Conservation (phyloP, 306 rosid species). For the Dalbergia cultrata region DNA sequence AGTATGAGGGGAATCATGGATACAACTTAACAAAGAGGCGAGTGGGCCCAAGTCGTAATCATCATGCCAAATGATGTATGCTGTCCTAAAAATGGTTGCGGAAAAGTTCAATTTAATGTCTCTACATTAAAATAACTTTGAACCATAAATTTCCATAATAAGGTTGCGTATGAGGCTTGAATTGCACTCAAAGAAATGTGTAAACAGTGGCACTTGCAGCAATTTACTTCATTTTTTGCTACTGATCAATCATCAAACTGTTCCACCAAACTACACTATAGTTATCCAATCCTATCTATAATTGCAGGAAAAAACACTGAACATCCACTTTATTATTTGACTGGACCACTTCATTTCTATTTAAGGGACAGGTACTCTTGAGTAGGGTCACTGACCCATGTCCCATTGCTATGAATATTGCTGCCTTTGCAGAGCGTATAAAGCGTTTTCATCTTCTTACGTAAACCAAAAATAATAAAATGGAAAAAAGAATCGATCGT, state of each 20-base stretch:
- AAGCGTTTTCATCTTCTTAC: neutral
- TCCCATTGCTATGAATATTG: constrained; percentile 10
- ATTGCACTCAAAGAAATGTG: constrained; percentile 55
- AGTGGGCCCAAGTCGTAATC: constrained; percentile 1
- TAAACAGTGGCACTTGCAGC: constrained; percentile 1
- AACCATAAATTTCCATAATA: constrained; percentile 19
- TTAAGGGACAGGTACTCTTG: constrained; percentile 25
- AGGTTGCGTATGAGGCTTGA: constrained; percentile 48
- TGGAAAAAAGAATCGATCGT: neutral
- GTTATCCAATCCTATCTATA: neutral
- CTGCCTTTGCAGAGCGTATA: neutral
- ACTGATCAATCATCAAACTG: neutral
- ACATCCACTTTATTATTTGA: constrained; percentile 29
- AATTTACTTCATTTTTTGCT: constrained; percentile 6
- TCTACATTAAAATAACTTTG: neutral
- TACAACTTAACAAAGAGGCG: neutral
- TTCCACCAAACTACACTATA: constrained; percentile 20
- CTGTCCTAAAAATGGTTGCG: neutral
- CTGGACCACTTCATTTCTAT: constrained; percentile 33
- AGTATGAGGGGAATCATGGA: neutral
- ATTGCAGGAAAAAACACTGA: constrained; percentile 39
- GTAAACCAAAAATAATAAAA: neutral
- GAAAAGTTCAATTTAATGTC: neutral
- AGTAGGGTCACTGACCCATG: neutral
- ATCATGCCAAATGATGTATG: constrained; percentile 11